Base-by-base conservation (phyloP, 768 basidiomycete species). In the Harrya chromipes region DNA sequence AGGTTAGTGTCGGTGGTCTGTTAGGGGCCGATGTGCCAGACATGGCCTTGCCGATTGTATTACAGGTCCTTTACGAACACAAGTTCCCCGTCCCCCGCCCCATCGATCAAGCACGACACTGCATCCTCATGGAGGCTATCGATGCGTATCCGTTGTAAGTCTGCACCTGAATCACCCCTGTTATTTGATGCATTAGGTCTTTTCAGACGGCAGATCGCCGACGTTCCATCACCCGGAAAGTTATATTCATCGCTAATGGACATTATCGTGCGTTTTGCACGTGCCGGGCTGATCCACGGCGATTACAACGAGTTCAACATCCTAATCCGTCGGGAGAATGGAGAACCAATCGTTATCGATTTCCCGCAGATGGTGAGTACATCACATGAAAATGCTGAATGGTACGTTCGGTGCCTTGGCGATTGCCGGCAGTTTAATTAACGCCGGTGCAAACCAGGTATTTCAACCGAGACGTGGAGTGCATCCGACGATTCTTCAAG, bases 281-380 rank as follows among this genome's bases (percentile, higher is more conserved):
- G 82, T 33, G 83, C 88, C 14, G 97, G 97, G 6, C 79, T 99
- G n/a, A 98, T 99, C 44, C 97, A 99, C 62, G 94, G 97, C 36
- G 97, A 99, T 61, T 99, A 90, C 72, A 99, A 99, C 71, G 97
- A 99, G 65, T 99, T 98, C 75, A 98, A 99, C 68, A 94, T 99
- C 57, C 83, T 99, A 53, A 93, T 99, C 59, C 80, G 81, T 33
- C 81, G 89, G 40, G 84, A 85, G 46, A 74, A 70, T 39, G 80
- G 80, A 11, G 84, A 91, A 59, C 90, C 94, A 7, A 71, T 97
- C 45, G 83, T 99, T 37, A 99, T 99, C 60, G 97, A 99, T 73
- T 99, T 99, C 67, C 97, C 97, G 8, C 97, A 99, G 73, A 97
- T 98, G 95, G 92, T 98, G 69, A 92, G 89, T 75, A 94, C 90